These are phyloP conservation scores for Aspergillus proliferans DNA, from an alignment of 2,329 filamentous ascomycete species.

Conservation along the genomic window DNA sequence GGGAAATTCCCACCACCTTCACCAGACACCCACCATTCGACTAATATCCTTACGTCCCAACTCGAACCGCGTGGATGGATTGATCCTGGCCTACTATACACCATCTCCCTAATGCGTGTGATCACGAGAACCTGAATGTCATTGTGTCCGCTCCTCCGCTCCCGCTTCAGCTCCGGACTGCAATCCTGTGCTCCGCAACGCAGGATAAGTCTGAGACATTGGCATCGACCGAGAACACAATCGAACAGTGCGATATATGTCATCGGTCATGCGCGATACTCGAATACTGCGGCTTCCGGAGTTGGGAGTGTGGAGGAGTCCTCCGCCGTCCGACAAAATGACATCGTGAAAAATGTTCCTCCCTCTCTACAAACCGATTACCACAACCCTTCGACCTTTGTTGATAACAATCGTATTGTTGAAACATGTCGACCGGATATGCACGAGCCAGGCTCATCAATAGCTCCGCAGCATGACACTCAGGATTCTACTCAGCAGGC, in stretches of 20 bases:
- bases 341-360: neutral
- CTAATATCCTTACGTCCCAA: neutral
- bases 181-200: constrained; percentile 14
- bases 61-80: neutral
- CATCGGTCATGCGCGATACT: constrained; percentile 8
- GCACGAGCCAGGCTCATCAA: too few species aligned
- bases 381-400: neutral
- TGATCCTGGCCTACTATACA: neutral
- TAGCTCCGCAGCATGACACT: too few species aligned
- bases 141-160: constrained; percentile 26
- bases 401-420: neutral
- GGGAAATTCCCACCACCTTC: too few species aligned
- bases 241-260: constrained; percentile 5
- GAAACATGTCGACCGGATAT: neutral
- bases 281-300: constrained; percentile 2
- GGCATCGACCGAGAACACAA: constrained; percentile 14
- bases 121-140: constrained; percentile 29
- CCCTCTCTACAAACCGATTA: neutral
- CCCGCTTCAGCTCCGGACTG: constrained; percentile 23
- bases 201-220: constrained; percentile 14
- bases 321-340: neutral
- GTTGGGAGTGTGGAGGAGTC: neutral
- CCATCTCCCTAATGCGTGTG: constrained; percentile 15
- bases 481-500: too few species aligned
- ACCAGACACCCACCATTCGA: too few species aligned